Conservation (phyloP, 2,329 filamentous ascomycete species). For the Pestalotiopsis sp. region DNA sequence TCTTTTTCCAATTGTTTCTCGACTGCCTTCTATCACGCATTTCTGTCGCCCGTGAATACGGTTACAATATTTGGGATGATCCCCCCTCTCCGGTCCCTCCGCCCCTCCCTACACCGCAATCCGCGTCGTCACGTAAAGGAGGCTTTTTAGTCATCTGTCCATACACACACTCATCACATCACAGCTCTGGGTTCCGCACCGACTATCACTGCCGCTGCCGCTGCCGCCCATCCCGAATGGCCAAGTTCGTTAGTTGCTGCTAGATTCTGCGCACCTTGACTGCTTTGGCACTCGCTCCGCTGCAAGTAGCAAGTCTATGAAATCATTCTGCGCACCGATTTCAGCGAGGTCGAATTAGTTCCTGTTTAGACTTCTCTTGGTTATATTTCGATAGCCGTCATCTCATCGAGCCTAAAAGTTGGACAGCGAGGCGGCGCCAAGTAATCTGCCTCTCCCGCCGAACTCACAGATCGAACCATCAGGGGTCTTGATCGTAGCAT, state of each 20-base stretch:
- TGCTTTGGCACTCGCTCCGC: not conserved
- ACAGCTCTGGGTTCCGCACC: not conserved
- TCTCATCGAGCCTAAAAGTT: not conserved
- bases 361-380: not conserved
- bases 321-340: not conserved
- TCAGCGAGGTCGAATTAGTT: not conserved
- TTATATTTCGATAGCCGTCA: not conserved
- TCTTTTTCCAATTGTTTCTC: not conserved
- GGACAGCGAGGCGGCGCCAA: too few species aligned
- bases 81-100: not conserved
- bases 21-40: not conserved
- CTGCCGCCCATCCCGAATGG: not conserved
- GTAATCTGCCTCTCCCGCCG: not conserved
- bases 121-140: not conserved
- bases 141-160: not conserved
- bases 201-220: not conserved
- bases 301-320: not conserved
- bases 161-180: not conserved
- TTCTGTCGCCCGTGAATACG: not conserved
- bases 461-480: not conserved
- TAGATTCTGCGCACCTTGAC: not conserved
- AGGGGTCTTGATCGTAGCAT: not conserved
- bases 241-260: not conserved
- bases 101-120: not conserved
- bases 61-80: not conserved